Percentiles rank a stretch among this genome's conserved stretches.
Evolutionary conservation across 108 stramenopile genomes (phyloP).

Genomic region (Tribonema minus): DNA sequence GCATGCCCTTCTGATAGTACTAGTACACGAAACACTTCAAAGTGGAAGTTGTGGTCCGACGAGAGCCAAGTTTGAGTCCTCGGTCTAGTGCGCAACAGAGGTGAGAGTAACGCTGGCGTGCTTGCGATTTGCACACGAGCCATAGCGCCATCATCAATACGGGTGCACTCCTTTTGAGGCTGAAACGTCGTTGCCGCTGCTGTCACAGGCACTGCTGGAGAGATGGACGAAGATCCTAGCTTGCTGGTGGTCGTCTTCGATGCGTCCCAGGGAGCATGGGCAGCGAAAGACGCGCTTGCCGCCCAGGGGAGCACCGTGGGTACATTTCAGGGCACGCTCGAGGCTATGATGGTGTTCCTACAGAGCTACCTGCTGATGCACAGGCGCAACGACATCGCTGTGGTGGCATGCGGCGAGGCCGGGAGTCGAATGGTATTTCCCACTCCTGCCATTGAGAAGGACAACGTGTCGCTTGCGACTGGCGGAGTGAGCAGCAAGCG

Average conservation of each 20-base stretch:
- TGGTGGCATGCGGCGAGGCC: slow-evolving; percentile 8
- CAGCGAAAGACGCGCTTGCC: neutral
- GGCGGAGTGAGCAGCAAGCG: slow-evolving; percentile 28
- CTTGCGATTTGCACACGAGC: no score
- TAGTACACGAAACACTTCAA: no score
- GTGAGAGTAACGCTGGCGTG: no score
- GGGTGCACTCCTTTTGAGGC: no score
- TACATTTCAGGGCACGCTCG: slow-evolving; percentile 27
- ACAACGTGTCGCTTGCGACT: slow-evolving; percentile 1
- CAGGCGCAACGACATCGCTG: slow-evolving; percentile 17
- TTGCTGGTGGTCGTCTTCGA: slow-evolving; percentile 16
- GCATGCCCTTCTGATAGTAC: no score
- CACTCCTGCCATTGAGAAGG: slow-evolving; percentile 11
- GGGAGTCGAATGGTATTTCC: slow-evolving; percentile 26
- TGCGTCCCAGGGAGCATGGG: neutral
- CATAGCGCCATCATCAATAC: no score
- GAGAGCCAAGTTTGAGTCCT: no score
- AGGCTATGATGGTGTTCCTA: slow-evolving; percentile 27
- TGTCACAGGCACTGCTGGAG: no score
- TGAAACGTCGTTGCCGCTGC: no score
- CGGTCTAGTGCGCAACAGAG: no score
- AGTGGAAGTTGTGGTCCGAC: no score
- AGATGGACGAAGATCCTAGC: slow-evolving; percentile 30
- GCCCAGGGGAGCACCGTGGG: neutral
- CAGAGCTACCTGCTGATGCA: slow-evolving; percentile 39